Percentiles rank a stretch among this genome's conserved stretches.
Evolutionary conservation across 306 rosid species (phyloP).

Genomic region (Lotus japonicus): DNA sequence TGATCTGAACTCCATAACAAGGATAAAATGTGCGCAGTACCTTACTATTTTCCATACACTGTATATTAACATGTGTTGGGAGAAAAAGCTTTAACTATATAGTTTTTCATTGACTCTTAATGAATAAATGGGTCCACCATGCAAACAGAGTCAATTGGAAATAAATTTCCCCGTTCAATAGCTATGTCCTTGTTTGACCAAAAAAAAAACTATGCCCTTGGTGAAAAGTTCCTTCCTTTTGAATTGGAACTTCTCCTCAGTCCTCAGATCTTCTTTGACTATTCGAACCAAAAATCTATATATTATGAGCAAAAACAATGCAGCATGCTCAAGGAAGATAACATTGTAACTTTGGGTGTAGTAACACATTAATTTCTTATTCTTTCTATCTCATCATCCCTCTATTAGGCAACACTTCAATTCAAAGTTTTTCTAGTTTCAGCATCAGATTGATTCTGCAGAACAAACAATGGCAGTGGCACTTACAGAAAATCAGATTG

Average conservation of each 20-base stretch:
- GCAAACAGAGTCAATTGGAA: background rate
- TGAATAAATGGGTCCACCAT: background rate
- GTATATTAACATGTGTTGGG: background rate
- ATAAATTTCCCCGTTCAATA: background rate
- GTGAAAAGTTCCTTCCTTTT: conserved; percentile 12
- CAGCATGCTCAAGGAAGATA: background rate
- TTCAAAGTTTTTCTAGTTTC: background rate
- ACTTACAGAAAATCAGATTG: conserved; percentile 74
- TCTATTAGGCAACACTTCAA: background rate
- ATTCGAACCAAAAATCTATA: background rate
- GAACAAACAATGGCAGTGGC: conserved; percentile 40
- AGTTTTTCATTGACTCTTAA: conserved; percentile 3
- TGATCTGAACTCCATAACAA: background rate
- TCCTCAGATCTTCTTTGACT: conserved; percentile 1
- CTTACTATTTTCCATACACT: background rate
- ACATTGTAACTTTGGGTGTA: background rate
- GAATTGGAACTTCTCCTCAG: background rate
- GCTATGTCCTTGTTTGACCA: background rate
- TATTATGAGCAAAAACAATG: background rate
- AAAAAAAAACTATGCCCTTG: no score
- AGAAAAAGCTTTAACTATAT: background rate
- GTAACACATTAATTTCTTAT: conserved; percentile 4
- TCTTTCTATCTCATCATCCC: background rate
- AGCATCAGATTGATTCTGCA: background rate
- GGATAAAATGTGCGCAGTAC: background rate